phyloP scores from a whole-genome alignment of 129 eudicot species.

The Cynara cardunculus region DNA sequence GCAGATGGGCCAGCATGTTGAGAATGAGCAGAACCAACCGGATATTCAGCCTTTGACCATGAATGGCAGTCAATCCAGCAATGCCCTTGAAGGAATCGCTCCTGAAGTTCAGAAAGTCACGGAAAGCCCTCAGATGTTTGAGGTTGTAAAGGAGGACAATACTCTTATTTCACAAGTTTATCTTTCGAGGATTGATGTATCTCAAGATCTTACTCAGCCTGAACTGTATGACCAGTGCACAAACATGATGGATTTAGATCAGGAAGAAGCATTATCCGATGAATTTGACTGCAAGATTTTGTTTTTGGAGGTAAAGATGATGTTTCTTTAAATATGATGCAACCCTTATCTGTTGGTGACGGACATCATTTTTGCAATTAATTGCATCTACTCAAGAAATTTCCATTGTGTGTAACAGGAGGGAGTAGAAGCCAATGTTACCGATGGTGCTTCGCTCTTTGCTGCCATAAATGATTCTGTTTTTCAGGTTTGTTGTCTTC shows the following conservation, averaged over 20 bases:
- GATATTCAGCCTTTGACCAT: conserved; percentile 33
- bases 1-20: conserved; percentile 39
- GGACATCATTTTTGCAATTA: neutral
- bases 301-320: conserved; percentile 54
- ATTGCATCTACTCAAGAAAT: neutral
- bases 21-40: conserved; percentile 35
- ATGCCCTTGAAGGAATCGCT: conserved; percentile 26
- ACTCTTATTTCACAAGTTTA: conserved; percentile 38
- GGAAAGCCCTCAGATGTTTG: conserved; percentile 29
- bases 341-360: neutral
- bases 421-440: conserved; percentile 31
- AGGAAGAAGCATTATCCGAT: conserved; percentile 16
- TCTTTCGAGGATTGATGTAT: conserved; percentile 76
- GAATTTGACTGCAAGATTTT: conserved; percentile 51
- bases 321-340: neutral
- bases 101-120: conserved; percentile 26
- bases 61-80: conserved; percentile 21
- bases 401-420: conserved; percentile 33
- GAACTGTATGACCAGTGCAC: conserved; percentile 61
- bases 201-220: conserved; percentile 67
- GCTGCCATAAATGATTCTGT: conserved; percentile 51
- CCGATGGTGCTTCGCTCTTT: conserved; percentile 32
- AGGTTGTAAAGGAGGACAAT: conserved; percentile 38
- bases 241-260: conserved; percentile 41
- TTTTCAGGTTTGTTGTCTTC: conserved; percentile 51